phyloP scores from a whole-genome alignment of 129 eudicot species.

The Lonicera japonica region DNA sequence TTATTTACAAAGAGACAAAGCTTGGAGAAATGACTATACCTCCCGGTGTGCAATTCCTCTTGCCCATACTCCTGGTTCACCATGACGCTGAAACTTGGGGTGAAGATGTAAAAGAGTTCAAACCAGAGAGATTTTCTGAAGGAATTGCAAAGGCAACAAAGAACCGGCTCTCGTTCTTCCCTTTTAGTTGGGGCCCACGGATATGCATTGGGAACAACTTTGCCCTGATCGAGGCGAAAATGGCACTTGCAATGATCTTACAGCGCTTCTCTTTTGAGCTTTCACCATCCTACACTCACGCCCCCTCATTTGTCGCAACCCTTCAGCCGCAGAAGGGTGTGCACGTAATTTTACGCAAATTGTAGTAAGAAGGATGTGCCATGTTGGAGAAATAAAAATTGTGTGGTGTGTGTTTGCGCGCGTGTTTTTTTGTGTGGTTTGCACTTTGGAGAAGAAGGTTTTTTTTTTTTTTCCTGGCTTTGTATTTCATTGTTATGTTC shows the following conservation, averaged over 20 bases:
- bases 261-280: conserved; percentile 50
- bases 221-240: conserved; percentile 52
- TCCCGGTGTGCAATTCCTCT: conserved; percentile 28
- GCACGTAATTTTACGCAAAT: conserved; percentile 30
- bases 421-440: background rate
- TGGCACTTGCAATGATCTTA: conserved; percentile 38
- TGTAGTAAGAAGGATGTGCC: background rate
- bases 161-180: conserved; percentile 31
- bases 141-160: conserved; percentile 45
- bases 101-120: conserved; percentile 45
- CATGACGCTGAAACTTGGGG: conserved; percentile 58
- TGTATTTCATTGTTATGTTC: background rate
- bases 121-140: conserved; percentile 54
- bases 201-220: conserved; percentile 57
- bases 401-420: background rate
- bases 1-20: conserved; percentile 36
- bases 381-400: background rate
- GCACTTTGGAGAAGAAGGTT: too few relatives aligned
- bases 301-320: conserved; percentile 33
- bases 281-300: conserved; percentile 53
- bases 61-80: conserved; percentile 35
- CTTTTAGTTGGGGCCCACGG: conserved; percentile 63
- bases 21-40: conserved; percentile 47
- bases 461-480: too few relatives aligned
- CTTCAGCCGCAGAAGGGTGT: conserved; percentile 60